Evolutionary conservation across 805 yeast species (phyloP), one percentile per base, ranked within the genome.

Genomic region (Candida stauntonica): DNA sequence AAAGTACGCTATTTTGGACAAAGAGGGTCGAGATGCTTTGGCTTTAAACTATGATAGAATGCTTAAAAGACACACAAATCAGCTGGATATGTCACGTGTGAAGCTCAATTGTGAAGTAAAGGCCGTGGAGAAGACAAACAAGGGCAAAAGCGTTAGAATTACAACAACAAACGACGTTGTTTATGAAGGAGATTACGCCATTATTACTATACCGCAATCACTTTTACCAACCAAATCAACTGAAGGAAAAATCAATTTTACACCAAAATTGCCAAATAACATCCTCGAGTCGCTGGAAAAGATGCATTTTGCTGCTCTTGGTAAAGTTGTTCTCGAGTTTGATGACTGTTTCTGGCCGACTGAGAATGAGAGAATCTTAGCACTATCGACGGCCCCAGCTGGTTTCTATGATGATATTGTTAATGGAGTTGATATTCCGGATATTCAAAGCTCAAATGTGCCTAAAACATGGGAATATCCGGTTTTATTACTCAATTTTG

Each of bases 181-280:
- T 5, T 58, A 66, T 23, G 44, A 46, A 3, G 68, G 78, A 24
- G 77, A 82, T 34, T 81, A 75, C 53, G 64, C 77, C 19, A 67
- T 87, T 11, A 83, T 85, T 6, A 79, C 95, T 0, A 77, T 86
- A 6, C 96, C 96, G 0, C 82, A 81, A 45, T 82, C 89, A 26
- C 70, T 83, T 5, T 61, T 87, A 26, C 74, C 72, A 39, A 49
- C 62, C 1, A 44, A 53, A 2, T 29, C 39, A 5, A 47, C 50
- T 5, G 45, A 53, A n/a, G 79, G 80, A 5, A 70, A 70, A n/a
- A 73, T 82, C 20, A 57, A 55, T 21, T 82, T 86, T 69, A 48
- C 43, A 0, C 86, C 88, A 0, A 58, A 63, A 4, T 58, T 84
- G 13, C 85, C 86, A 0, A 15, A 17, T 7, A 42, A 51, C 2